Percentiles rank a stretch among this genome's conserved stretches.
Evolutionary conservation across 164 flowering plant species (phyloP).

Genomic region (Magnolia officinalis): DNA sequence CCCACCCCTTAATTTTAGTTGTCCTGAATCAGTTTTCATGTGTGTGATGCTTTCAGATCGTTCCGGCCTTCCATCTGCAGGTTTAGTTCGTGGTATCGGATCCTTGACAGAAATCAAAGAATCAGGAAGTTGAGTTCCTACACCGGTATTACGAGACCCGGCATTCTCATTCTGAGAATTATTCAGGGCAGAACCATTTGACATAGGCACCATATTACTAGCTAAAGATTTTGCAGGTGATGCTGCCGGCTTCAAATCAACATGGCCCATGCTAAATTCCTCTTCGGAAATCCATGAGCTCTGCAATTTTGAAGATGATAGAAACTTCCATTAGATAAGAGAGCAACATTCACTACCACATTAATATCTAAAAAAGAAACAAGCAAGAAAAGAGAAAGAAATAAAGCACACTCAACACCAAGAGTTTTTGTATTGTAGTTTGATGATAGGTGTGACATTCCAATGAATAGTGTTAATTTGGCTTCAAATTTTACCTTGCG

Average conservation of each 20-base stretch:
- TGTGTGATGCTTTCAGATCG: slow-evolving; percentile 39
- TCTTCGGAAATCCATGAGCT: slow-evolving; percentile 97
- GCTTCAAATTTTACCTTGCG: slow-evolving; percentile 55
- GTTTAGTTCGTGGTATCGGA: slow-evolving; percentile 36
- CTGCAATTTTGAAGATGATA: slow-evolving; percentile 33
- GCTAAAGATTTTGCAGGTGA: slow-evolving; percentile 52
- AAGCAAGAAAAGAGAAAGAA: neutral
- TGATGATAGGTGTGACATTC: neutral
- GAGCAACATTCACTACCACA: neutral
- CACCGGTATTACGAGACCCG: slow-evolving; percentile 30
- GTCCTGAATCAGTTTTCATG: slow-evolving; percentile 46
- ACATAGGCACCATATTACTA: slow-evolving; percentile 27
- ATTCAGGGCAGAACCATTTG: slow-evolving; percentile 41
- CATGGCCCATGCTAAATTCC: slow-evolving; percentile 92
- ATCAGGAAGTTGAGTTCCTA: slow-evolving; percentile 36
- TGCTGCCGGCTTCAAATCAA: slow-evolving; percentile 74
- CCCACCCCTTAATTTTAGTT: slow-evolving; percentile 47
- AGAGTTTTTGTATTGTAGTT: too few species aligned
- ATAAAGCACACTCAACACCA: neutral
- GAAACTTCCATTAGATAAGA: neutral
- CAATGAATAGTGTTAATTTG: neutral
- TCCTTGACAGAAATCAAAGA: slow-evolving; percentile 50
- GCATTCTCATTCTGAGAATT: slow-evolving; percentile 46
- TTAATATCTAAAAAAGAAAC: neutral
- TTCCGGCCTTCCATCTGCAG: slow-evolving; percentile 59